Evolutionary conservation across 2,329 filamentous ascomycete species (phyloP), one percentile per base, ranked within the genome.

Genomic region (Daldinia sp.): DNA sequence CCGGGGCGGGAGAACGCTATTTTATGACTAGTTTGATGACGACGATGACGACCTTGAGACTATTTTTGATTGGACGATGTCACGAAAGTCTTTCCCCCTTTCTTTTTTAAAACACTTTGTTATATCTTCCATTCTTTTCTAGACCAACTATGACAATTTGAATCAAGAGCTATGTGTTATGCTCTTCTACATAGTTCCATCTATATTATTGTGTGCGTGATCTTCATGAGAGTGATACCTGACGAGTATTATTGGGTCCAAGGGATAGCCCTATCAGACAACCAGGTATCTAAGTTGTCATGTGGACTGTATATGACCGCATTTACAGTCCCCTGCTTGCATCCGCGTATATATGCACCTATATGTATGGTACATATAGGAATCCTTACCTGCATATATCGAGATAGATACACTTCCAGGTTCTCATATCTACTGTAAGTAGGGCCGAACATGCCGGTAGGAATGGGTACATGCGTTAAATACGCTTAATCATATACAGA

Each of bases 51-150:
- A 68, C 23, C 48, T 60, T 51, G 54, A 59, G 59, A 63, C 39
- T 61, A 60, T 63, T 60, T 68, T 46, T 68, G 59, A 70, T 70
- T 70, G 65, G 68, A 70, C 26, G 68, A 68, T 48, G 46, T 42
- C 26, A 68, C n/a, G 68, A 68, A 42, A 28, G 39, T 59, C 42
- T 60, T 60, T 60, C 55, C 20, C 23, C 33, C 26, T 51, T 46
- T 41, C 30, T 53, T 42, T 51, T 42, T 26, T 46, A 23, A 55
- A 30, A 13, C 30, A 28, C 15, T 42, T 23, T 46, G 37, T 18
- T 59, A 46, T 56, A 46, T 65, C 26, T 60, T 58, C 4, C 15
- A 33, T 56, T 37, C 23, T 56, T 42, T 56, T 41, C 18, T 42
- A 28, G 20, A 30, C 10, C 23, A 37, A 28, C 20, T 37, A 39